Evolutionary conservation across 2,329 filamentous ascomycete species (phyloP).

Genomic region (Pseudogymnoascus sp.): DNA sequence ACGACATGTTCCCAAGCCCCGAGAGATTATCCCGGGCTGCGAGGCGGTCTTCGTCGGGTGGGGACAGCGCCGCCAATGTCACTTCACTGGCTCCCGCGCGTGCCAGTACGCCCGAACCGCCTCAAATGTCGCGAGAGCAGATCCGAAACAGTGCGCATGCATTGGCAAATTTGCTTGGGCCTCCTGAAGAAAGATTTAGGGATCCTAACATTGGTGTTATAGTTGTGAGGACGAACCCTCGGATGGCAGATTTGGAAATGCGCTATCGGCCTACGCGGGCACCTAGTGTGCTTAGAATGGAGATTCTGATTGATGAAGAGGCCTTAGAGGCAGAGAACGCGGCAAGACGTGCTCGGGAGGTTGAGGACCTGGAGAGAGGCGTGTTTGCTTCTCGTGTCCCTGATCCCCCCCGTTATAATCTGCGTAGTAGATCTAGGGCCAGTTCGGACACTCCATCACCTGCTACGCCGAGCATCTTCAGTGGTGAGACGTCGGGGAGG

Average conservation of each 20-base stretch:
- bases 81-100: not conserved
- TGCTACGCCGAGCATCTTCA: not conserved
- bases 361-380: not conserved
- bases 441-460: not conserved
- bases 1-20: not conserved
- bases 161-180: not conserved
- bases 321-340: not conserved
- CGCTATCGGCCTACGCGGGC: not conserved
- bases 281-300: not conserved
- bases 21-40: not conserved
- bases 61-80: not conserved
- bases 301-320: not conserved
- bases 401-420: not conserved
- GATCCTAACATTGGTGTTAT: not conserved
- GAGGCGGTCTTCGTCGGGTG: not conserved
- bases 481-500: not conserved
- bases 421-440: not conserved
- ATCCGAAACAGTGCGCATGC: not conserved
- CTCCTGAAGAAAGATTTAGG: not conserved
- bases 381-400: not conserved
- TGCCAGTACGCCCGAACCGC: slow-evolving; percentile 1
- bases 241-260: not conserved
- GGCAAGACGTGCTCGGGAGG: not conserved
- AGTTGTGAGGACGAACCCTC: not conserved
- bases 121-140: not conserved